Percentiles rank a stretch among this genome's conserved stretches.
Evolutionary conservation across 495 filamentous ascomycete species (phyloP).

Genomic region (Hypoxylon intermedium): DNA sequence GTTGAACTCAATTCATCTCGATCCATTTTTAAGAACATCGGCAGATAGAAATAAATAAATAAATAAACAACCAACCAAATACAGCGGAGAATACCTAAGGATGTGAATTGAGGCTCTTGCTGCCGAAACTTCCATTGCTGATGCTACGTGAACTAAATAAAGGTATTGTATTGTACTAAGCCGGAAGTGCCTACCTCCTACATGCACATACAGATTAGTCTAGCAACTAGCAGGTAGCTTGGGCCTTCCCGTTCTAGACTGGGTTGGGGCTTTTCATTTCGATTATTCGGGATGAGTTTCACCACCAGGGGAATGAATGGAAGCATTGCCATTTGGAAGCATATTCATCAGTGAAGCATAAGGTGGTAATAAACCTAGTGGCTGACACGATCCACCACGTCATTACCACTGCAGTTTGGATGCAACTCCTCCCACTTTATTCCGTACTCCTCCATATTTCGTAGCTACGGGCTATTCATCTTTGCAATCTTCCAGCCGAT

Average conservation of each 20-base stretch:
- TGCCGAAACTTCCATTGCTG: slow-evolving; percentile 19
- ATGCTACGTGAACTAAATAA: slow-evolving; percentile 16
- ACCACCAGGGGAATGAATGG: slow-evolving; percentile 17
- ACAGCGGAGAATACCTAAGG: not conserved
- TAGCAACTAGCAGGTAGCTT: not conserved
- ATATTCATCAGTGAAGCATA: not conserved
- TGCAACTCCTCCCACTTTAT: too few species aligned
- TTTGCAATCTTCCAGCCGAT: too few species aligned
- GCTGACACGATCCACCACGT: not conserved
- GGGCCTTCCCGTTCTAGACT: slow-evolving; percentile 16
- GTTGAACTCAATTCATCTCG: slow-evolving; percentile 12
- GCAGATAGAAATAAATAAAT: slow-evolving; percentile 25
- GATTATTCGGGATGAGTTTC: slow-evolving; percentile 25
- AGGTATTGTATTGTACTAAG: too few species aligned
- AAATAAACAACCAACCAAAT: too few species aligned
- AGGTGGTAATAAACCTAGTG: not conserved
- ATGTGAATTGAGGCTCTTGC: slow-evolving; percentile 33
- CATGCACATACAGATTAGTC: too few species aligned
- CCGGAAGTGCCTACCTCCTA: too few species aligned
- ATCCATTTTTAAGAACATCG: slow-evolving; percentile 9
- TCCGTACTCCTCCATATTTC: too few species aligned
- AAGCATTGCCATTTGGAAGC: slow-evolving; percentile 2
- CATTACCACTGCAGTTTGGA: not conserved
- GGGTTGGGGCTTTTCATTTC: slow-evolving; percentile 14
- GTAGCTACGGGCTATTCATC: too few species aligned